phyloP scores from a whole-genome alignment of 352 stramenopile species.

The Globisporangium nodosum region DNA sequence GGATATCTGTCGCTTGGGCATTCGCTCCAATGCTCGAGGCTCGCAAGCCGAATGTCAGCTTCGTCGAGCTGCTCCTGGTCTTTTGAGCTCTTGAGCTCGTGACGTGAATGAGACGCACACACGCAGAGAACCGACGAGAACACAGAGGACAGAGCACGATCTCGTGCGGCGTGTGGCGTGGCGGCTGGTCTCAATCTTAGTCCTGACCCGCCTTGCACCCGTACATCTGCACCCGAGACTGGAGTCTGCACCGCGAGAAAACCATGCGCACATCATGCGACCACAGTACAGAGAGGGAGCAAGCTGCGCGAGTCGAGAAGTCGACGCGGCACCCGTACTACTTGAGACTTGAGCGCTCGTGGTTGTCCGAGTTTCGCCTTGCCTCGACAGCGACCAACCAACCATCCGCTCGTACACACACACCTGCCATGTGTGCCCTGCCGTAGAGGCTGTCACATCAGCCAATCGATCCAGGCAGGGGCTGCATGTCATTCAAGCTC shows the following conservation, averaged over 20 bases:
- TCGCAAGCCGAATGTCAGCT: too few species aligned
- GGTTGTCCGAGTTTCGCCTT: not conserved
- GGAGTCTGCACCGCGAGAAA: not conserved
- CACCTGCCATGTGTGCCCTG: too few species aligned
- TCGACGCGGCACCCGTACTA: conserved; percentile 8
- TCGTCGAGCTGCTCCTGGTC: not conserved
- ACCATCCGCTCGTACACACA: too few species aligned
- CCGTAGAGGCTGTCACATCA: too few species aligned
- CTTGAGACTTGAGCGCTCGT: not conserved
- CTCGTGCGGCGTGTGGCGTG: not conserved
- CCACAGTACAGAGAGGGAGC: not conserved
- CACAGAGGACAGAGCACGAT: not conserved
- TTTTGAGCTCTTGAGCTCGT: not conserved
- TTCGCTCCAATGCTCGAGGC: too few species aligned
- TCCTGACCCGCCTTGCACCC: not conserved
- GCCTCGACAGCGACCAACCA: not conserved
- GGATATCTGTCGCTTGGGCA: too few species aligned
- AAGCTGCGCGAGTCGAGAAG: not conserved
- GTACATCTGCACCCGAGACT: not conserved
- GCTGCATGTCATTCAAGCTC: too few species aligned
- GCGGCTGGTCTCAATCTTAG: not conserved
- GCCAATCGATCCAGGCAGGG: too few species aligned
- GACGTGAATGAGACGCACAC: not conserved
- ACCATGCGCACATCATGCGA: not conserved
- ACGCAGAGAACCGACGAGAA: not conserved